Conservation (phyloP, 257 asterid genomes). For the Linaria vulgaris region DNA sequence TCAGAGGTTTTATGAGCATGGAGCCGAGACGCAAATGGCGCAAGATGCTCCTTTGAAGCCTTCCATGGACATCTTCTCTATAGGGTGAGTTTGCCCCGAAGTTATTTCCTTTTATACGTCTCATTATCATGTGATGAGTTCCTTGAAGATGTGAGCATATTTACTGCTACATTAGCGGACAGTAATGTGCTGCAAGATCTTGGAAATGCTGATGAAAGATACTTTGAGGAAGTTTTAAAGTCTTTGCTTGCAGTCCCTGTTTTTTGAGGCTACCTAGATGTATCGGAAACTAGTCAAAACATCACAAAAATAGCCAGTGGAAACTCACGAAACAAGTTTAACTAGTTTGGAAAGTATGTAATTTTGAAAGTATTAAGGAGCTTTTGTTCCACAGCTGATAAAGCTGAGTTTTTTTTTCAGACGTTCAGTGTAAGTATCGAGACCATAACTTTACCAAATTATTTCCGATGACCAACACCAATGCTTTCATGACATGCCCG, state of each 20-base stretch:
- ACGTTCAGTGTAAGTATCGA: too few species aligned
- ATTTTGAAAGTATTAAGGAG: too few species aligned
- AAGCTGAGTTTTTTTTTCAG: too few species aligned
- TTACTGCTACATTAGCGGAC: constrained; percentile 4
- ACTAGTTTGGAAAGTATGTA: too few species aligned
- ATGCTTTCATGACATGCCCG: background rate
- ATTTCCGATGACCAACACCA: constrained; percentile 18
- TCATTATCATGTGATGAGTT: constrained; percentile 21
- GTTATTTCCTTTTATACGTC: constrained; percentile 14
- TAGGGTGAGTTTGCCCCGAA: constrained; percentile 72
- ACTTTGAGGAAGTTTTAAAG: constrained; percentile 9
- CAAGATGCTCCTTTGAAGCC: constrained; percentile 88
- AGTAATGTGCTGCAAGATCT: constrained; percentile 11
- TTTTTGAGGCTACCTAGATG: too few species aligned
- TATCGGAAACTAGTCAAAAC: too few species aligned
- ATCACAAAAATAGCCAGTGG: too few species aligned
- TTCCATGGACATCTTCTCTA: constrained; percentile 94
- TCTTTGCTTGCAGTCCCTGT: too few species aligned
- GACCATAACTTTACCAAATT: constrained; percentile 4
- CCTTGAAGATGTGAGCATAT: constrained; percentile 21
- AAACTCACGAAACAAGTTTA: too few species aligned
- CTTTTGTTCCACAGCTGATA: too few species aligned
- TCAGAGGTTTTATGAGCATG: constrained; percentile 98
- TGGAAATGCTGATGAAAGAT: constrained; percentile 10
- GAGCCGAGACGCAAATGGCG: constrained; percentile 74